phyloP scores from a whole-genome alignment of 352 stramenopile species.

The Pythium insidiosum region DNA sequence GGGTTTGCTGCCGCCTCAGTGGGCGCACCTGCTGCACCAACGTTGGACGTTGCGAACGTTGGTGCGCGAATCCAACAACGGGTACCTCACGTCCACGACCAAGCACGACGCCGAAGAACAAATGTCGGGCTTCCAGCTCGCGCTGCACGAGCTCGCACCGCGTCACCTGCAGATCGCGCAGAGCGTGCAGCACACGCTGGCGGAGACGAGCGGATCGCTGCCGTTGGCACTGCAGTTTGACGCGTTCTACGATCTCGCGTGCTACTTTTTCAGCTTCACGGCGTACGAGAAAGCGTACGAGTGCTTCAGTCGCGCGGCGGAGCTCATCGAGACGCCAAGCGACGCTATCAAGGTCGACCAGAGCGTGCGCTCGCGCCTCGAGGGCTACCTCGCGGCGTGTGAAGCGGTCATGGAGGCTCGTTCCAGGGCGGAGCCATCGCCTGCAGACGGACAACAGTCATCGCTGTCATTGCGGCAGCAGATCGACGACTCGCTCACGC shows the following conservation, averaged over 20 bases:
- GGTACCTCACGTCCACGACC: constrained; percentile 58
- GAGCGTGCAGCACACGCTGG: constrained; percentile 39
- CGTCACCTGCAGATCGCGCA: constrained; percentile 56
- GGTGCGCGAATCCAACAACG: constrained; percentile 59
- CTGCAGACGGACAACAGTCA: too few species aligned
- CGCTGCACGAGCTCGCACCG: constrained; percentile 51
- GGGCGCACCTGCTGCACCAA: constrained; percentile 57
- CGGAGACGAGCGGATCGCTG: constrained; percentile 32
- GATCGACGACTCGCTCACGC: constrained; percentile 39
- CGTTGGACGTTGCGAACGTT: constrained; percentile 72
- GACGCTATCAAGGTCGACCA: constrained; percentile 8
- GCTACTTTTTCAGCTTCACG: constrained; percentile 77
- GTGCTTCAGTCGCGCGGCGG: constrained; percentile 53
- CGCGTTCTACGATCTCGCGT: constrained; percentile 53
- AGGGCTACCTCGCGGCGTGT: constrained; percentile 67
- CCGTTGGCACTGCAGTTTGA: constrained; percentile 37
- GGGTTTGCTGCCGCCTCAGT: constrained; percentile 20
- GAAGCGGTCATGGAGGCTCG: constrained; percentile 52
- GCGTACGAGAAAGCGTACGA: constrained; percentile 69
- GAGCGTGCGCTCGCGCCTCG: constrained; percentile 22
- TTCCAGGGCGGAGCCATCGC: constrained; percentile 20
- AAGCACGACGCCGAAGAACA: constrained; percentile 62
- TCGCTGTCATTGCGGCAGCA: too few species aligned
- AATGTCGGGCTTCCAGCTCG: constrained; percentile 49
- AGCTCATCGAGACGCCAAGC: constrained; percentile 50